phyloP scores from a whole-genome alignment of 2,329 filamentous ascomycete species.

The Diaporthe velutina region DNA sequence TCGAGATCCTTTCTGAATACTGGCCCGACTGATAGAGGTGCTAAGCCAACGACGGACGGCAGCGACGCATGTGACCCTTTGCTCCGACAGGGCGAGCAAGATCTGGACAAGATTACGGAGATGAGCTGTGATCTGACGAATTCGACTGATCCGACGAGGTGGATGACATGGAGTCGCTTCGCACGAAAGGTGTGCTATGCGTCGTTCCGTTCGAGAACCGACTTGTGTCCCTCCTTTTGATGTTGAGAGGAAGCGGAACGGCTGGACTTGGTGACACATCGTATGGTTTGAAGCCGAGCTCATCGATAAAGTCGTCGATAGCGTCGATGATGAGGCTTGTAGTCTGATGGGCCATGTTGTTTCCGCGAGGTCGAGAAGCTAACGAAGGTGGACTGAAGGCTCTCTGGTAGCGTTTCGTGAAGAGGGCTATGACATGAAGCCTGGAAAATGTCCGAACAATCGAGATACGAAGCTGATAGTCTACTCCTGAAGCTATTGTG shows the following conservation, averaged over 20 bases:
- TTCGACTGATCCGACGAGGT: background rate
- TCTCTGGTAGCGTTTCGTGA: background rate
- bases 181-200: background rate
- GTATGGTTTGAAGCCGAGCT: background rate
- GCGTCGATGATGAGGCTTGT: constrained; percentile 6
- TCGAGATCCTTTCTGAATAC: background rate
- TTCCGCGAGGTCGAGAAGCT: background rate
- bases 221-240: constrained; percentile 6
- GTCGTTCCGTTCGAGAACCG: background rate
- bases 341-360: constrained; percentile 1
- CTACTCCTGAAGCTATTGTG: no score
- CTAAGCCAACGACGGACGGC: no score
- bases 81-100: background rate
- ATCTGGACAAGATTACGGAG: background rate
- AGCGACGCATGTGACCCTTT: background rate
- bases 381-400: background rate
- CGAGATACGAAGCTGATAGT: background rate
- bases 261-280: background rate
- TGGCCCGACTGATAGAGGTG: background rate
- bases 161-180: constrained; percentile 17
- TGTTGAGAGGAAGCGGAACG: constrained; percentile 10
- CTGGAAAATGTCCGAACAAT: no score
- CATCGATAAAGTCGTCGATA: constrained; percentile 7
- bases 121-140: background rate
- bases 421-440: background rate